phyloP scores from a whole-genome alignment of 78 protist species.

The Andalucia godoyi region DNA sequence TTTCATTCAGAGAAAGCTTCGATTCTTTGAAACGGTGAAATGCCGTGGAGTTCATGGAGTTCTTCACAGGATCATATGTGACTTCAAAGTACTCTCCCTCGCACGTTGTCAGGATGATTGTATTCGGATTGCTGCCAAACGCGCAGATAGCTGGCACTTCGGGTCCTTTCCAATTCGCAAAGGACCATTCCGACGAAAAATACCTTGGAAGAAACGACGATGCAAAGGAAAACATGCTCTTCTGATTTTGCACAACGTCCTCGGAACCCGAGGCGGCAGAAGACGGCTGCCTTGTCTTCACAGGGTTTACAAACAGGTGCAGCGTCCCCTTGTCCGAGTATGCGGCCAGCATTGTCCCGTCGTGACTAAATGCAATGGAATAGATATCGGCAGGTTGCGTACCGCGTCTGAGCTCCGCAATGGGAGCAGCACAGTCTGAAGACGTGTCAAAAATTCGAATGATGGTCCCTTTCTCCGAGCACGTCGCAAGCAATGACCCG shows the following conservation, averaged over 20 bases:
- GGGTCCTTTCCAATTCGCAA: slow-evolving; percentile 75
- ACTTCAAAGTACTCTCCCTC: slow-evolving; percentile 11
- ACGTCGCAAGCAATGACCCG: slow-evolving; percentile 84
- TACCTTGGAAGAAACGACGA: slow-evolving; percentile 68
- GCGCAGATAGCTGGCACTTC: slow-evolving; percentile 67
- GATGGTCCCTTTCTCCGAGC: slow-evolving; percentile 87
- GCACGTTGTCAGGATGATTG: slow-evolving; percentile 37
- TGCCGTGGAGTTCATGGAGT: no score
- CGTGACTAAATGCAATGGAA: slow-evolving; percentile 59
- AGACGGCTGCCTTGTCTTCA: background rate
- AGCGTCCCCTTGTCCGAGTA: slow-evolving; percentile 83
- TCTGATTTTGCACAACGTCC: background rate
- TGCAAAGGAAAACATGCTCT: slow-evolving; percentile 41
- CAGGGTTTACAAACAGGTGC: slow-evolving; percentile 55
- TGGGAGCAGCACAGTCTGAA: slow-evolving; percentile 36
- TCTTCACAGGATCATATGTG: slow-evolving; percentile 20
- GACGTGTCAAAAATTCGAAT: slow-evolving; percentile 81
- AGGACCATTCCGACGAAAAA: slow-evolving; percentile 85
- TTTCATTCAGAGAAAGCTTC: no score
- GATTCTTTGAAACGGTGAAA: no score
- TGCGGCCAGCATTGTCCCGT: slow-evolving; percentile 56
- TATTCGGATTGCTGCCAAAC: slow-evolving; percentile 55
- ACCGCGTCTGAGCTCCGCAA: slow-evolving; percentile 83
- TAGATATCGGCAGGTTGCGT: slow-evolving; percentile 40
- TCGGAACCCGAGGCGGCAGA: background rate